These are phyloP conservation scores for Colletotrichum godetiae DNA, from an alignment of 2,329 filamentous ascomycete genomes.

Conservation along the genomic window DNA sequence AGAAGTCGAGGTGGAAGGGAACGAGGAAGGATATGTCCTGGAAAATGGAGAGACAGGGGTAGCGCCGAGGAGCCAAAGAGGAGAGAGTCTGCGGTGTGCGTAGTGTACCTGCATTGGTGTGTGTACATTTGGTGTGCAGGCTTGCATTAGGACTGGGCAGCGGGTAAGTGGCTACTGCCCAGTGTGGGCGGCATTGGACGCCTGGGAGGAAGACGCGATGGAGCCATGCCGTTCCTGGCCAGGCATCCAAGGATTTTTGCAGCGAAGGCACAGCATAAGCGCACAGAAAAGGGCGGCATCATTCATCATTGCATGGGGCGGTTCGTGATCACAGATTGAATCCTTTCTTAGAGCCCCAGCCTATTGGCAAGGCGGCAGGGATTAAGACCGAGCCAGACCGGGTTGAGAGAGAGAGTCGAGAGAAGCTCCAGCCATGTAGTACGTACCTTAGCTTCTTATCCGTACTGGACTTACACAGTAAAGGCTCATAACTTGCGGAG, in stretches of 20 bases:
- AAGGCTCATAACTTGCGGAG: too few species aligned
- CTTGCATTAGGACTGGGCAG: conserved; percentile 18
- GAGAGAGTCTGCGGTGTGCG: conserved; percentile 19
- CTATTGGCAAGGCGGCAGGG: background rate
- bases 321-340: conserved; percentile 11
- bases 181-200: background rate
- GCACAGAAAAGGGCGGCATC: conserved; percentile 2
- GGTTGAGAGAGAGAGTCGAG: background rate
- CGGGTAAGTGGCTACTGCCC: conserved; percentile 2
- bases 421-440: background rate
- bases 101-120: background rate
- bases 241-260: conserved; percentile 17
- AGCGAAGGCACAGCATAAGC: background rate
- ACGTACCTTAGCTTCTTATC: background rate
- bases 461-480: too few species aligned
- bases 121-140: conserved; percentile 2
- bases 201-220: conserved; percentile 29
- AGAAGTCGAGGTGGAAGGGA: conserved; percentile 29
- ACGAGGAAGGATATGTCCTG: conserved; percentile 35
- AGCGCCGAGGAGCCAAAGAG: background rate
- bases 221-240: conserved; percentile 22
- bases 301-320: background rate
- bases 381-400: background rate
- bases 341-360: background rate
- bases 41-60: conserved; percentile 29